These are phyloP conservation scores for Rhizophlyctis rosea DNA, from an alignment of 192 early-diverging fungal species.

Conservation along the genomic window DNA sequence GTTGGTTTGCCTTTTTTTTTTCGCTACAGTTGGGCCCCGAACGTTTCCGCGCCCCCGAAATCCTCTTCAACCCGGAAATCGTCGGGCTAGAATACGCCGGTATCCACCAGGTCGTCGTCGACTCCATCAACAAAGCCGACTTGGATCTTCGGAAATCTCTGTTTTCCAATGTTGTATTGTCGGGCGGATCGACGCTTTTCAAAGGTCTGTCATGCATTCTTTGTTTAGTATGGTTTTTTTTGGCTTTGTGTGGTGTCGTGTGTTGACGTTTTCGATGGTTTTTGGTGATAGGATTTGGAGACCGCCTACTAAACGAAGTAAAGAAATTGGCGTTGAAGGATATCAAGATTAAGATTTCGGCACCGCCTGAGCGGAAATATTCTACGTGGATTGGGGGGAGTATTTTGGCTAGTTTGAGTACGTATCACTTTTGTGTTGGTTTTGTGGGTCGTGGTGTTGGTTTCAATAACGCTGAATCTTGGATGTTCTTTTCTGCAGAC, in stretches of 20 bases:
- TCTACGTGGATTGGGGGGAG: conserved; percentile 98
- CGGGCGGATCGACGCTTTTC: conserved; percentile 93
- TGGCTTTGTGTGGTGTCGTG: no score
- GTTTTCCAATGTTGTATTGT: conserved; percentile 88
- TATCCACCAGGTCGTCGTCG: conserved; percentile 88
- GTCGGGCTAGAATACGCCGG: conserved; percentile 91
- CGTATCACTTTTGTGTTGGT: conserved; percentile 14
- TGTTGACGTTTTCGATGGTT: no score
- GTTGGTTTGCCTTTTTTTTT: not conserved
- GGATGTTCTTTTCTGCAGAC: conserved; percentile 28
- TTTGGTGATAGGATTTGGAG: conserved; percentile 82
- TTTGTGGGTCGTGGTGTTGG: no score
- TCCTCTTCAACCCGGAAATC: conserved; percentile 91
- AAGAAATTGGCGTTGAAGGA: conserved; percentile 88
- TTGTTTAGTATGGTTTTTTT: not conserved
- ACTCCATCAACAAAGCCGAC: conserved; percentile 91
- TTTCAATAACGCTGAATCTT: conserved; percentile 12
- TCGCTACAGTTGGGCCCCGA: conserved; percentile 72
- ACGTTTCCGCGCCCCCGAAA: conserved; percentile 92
- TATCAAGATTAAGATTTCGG: conserved; percentile 95
- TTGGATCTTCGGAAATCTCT: conserved; percentile 88
- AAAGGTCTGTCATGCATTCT: conserved; percentile 46
- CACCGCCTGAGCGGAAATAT: conserved; percentile 97
- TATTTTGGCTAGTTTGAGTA: conserved; percentile 88
- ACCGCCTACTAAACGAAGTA: conserved; percentile 85